phyloP scores from a whole-genome alignment of 1,284 basidiomycete species.

The Chondrostereum purpureum region DNA sequence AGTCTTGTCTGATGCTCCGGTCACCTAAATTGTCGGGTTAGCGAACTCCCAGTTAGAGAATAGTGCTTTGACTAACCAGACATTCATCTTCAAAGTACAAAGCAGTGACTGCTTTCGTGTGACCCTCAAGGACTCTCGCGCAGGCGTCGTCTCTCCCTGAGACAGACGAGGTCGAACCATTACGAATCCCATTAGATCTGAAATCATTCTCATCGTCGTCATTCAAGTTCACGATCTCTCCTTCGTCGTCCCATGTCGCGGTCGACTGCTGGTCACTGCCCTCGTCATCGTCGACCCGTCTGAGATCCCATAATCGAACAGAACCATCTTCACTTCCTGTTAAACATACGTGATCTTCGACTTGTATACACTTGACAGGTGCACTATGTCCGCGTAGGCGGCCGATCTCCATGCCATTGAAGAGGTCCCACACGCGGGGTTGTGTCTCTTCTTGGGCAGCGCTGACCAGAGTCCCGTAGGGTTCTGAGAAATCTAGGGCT shows the following conservation, averaged over 20 bases:
- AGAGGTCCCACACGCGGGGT: slow-evolving; percentile 84
- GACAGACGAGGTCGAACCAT: slow-evolving; percentile 18
- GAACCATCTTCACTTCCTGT: slow-evolving; percentile 87
- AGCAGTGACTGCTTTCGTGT: slow-evolving; percentile 87
- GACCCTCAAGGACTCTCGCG: slow-evolving; percentile 79
- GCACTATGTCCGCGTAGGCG: slow-evolving; percentile 74
- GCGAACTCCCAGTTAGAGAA: not conserved
- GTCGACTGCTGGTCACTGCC: slow-evolving; percentile 24
- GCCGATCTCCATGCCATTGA: slow-evolving; percentile 76
- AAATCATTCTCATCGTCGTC: slow-evolving; percentile 61
- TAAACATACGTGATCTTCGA: slow-evolving; percentile 87
- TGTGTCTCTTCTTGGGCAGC: slow-evolving; percentile 76
- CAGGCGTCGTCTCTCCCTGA: slow-evolving; percentile 49
- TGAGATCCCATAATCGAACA: slow-evolving; percentile 84
- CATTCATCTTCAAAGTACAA: slow-evolving; percentile 95
- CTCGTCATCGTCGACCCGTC: slow-evolving; percentile 72
- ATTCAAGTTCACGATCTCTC: slow-evolving; percentile 48
- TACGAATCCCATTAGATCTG: slow-evolving; percentile 30
- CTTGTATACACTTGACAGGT: slow-evolving; percentile 86
- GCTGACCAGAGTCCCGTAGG: slow-evolving; percentile 90
- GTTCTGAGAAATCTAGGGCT: slow-evolving; percentile 92
- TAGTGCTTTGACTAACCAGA: slow-evolving; percentile 50
- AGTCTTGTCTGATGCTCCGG: slow-evolving; percentile 97
- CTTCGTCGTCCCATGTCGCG: slow-evolving; percentile 41
- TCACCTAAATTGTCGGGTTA: slow-evolving; percentile 51